A percentile compares a stretch with the other conserved stretches of the same genome.
These are phyloP conservation scores for Corymbia citriodora DNA, from an alignment of 441 rosid genomes.

Conservation along the genomic window DNA sequence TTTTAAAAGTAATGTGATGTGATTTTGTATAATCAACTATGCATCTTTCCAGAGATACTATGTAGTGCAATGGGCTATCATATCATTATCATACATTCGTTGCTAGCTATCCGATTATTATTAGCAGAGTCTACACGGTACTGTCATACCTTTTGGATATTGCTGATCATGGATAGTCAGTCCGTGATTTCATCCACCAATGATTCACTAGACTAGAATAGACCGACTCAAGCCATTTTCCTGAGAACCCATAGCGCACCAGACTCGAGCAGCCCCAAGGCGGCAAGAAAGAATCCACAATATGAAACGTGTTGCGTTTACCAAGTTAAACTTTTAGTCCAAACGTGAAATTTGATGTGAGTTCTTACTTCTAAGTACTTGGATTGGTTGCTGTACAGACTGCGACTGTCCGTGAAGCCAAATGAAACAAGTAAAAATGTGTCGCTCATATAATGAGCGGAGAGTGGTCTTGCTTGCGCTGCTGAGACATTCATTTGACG, in stretches of 20 bases:
- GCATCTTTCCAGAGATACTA: neutral
- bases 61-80: neutral
- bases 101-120: neutral
- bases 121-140: neutral
- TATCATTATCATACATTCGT: neutral
- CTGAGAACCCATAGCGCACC: neutral
- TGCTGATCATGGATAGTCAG: neutral
- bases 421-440: neutral
- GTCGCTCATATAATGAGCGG: neutral
- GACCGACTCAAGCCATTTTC: neutral
- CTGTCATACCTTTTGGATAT: neutral
- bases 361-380: neutral
- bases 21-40: neutral
- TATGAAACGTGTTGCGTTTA: neutral
- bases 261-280: neutral
- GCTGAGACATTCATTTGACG: neutral
- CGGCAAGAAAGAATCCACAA: neutral
- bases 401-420: neutral
- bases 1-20: neutral
- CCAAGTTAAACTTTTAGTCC: neutral
- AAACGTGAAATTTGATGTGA: fast-evolving
- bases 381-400: neutral
- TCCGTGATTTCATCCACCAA: neutral
- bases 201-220: neutral
- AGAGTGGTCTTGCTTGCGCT: neutral